These are phyloP conservation scores for Myxozyma geophila DNA, from an alignment of 805 yeast species.

Conservation along the genomic window DNA sequence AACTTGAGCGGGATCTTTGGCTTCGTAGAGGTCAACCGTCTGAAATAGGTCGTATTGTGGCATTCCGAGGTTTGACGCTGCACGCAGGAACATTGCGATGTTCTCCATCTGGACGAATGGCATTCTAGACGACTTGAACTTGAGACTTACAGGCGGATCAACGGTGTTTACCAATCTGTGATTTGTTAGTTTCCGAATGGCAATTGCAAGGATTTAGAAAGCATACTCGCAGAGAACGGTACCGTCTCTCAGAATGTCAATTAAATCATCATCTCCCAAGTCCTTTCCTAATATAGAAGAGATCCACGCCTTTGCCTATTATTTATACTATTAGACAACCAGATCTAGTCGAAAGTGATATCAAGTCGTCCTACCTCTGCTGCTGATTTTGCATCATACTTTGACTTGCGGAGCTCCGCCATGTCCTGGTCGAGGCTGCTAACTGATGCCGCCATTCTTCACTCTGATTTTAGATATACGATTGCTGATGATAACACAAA, in stretches of 20 bases:
- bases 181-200: background rate
- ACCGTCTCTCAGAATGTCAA: slow-evolving; percentile 67
- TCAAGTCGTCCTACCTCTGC: slow-evolving; percentile 38
- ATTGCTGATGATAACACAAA: background rate
- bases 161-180: slow-evolving; percentile 49
- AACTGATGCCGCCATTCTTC: slow-evolving; percentile 46
- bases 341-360: background rate
- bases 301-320: slow-evolving; percentile 57
- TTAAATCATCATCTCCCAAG: slow-evolving; percentile 51
- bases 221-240: slow-evolving; percentile 51
- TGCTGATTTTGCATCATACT: slow-evolving; percentile 51
- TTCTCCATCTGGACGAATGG: slow-evolving; percentile 88
- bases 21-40: slow-evolving; percentile 74
- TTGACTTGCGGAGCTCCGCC: slow-evolving; percentile 53
- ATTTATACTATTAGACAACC: slow-evolving; percentile 44
- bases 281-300: slow-evolving; percentile 47
- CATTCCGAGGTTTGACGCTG: slow-evolving; percentile 67
- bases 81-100: slow-evolving; percentile 68
- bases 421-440: slow-evolving; percentile 71
- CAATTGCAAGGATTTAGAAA: slow-evolving; percentile 22
- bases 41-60: slow-evolving; percentile 83
- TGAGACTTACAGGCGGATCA: slow-evolving; percentile 46
- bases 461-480: background rate
- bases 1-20: slow-evolving; percentile 77
- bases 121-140: slow-evolving; percentile 64